Base-by-base conservation (phyloP, 2,329 filamentous ascomycete genomes). In the Penicillium glabrum region DNA sequence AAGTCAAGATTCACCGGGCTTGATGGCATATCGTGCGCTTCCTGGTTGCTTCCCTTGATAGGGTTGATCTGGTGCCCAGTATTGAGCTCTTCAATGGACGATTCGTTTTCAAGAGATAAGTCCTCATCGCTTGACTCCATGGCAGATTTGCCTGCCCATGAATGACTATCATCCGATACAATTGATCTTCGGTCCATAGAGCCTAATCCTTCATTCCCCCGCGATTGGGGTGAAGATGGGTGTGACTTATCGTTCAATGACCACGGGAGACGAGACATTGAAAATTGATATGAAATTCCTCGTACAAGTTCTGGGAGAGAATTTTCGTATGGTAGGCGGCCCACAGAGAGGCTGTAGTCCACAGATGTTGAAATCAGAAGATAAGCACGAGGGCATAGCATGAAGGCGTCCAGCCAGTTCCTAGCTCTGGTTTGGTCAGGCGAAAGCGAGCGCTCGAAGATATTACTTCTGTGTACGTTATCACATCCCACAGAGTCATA, bases 351-450 rank as follows among this genome's bases (percentile, higher is more conserved):
- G 21, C 61, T 65, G 29, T 69, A 67, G 31, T 70, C 66, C 14
- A 69, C 62, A 1, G 59, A 63, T 3, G 60, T 69, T 7, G 66
- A 70, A 26, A 69, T 69, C 13, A 68, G 60, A 2, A 69, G 60
- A 41, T 69, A 70, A 1, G 66, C 68, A 14, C 65, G 61, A 1
- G 65, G 65, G 26, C 57, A 68, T 10, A 52, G 55, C 8, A 69
- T 33, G 37, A 67, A 69, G 1, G 67, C 67, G 13, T 68, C 65
- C 21, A 63, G 52, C 67, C 66, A 69, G 19, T 54, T 62, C 14
- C 55, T 64, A 13, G 61, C 62, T 2, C 58, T 59, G 11, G n/a
- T 43, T 10, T 41, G 19, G 14, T 19, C 23, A 1, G 10, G 3
- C 1, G n/a, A 46, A 10, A 8, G 13, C 21, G 23, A 29, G 21